phyloP scores from a whole-genome alignment of 176 grass and related monocot genomes.

The Musa itinerans region DNA sequence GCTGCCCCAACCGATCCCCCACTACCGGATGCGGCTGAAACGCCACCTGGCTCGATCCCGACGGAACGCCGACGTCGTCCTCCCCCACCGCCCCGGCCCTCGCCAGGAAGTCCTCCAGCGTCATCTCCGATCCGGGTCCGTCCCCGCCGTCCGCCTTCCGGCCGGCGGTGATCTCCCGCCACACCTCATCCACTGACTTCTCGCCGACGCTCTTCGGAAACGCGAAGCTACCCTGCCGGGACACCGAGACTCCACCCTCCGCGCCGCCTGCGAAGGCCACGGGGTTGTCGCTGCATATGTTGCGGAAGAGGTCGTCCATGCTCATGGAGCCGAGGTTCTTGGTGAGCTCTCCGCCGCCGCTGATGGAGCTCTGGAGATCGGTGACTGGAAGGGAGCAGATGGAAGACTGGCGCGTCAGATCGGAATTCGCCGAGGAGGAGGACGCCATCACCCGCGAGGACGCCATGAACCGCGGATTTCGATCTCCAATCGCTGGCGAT shows the following conservation, averaged over 20 bases:
- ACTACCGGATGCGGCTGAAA: constrained; percentile 19
- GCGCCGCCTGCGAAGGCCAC: neutral
- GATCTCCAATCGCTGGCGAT: neutral
- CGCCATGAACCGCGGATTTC: constrained; percentile 31
- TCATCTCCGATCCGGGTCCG: constrained; percentile 38
- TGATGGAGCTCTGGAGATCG: neutral
- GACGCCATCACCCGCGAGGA: constrained; percentile 37
- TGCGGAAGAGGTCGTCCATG: constrained; percentile 76
- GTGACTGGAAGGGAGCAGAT: constrained; percentile 24
- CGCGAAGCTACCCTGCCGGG: neutral
- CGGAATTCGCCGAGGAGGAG: constrained; percentile 56
- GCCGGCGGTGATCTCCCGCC: constrained; percentile 56
- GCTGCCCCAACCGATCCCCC: constrained; percentile 10
- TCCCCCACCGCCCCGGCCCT: constrained; percentile 44
- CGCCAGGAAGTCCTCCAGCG: constrained; percentile 87
- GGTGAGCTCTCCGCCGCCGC: neutral
- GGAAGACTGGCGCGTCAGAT: constrained; percentile 50
- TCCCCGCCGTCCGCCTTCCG: constrained; percentile 13
- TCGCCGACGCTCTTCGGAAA: constrained; percentile 13
- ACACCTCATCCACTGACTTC: constrained; percentile 66
- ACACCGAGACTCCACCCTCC: neutral
- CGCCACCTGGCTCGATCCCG: constrained; percentile 24
- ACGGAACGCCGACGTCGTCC: constrained; percentile 25
- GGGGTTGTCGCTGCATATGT: constrained; percentile 38
- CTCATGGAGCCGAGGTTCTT: constrained; percentile 67